A percentile compares a stretch with the other conserved stretches of the same genome.
Evolutionary conservation across 164 flowering plant species (phyloP).

Genomic region (Aristolochia fimbriata): DNA sequence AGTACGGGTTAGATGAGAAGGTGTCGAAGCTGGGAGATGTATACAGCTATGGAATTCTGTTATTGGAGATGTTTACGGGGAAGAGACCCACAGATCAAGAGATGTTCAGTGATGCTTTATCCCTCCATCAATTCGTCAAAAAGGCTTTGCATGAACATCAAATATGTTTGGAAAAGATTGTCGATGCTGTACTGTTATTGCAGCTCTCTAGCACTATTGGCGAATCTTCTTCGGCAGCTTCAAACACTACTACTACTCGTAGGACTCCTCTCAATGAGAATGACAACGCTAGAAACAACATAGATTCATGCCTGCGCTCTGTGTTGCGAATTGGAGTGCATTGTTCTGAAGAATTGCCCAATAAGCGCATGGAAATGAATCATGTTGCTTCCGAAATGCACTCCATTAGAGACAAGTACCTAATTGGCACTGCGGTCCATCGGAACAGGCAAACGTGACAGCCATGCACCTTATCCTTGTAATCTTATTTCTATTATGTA

Average conservation of each 20-base stretch:
- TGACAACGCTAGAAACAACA: background rate
- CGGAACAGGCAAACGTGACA: too few relatives aligned
- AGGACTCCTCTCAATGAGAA: background rate
- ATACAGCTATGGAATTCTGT: slow-evolving; percentile 22
- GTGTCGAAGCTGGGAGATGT: slow-evolving; percentile 16
- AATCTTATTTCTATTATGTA: too few relatives aligned
- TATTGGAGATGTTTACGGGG: slow-evolving; percentile 25
- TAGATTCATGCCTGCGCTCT: background rate
- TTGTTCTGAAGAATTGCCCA: background rate
- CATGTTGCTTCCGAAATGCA: background rate
- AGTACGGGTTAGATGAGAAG: slow-evolving; percentile 17
- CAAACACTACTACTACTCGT: too few relatives aligned
- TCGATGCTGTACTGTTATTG: background rate
- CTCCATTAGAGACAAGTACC: background rate
- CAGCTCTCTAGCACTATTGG: too few relatives aligned
- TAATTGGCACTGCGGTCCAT: too few relatives aligned
- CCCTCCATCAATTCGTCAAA: background rate
- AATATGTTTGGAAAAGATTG: background rate
- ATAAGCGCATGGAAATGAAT: background rate
- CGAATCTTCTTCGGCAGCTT: too few relatives aligned
- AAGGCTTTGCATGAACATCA: background rate
- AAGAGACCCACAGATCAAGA: slow-evolving; percentile 17
- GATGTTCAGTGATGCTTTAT: slow-evolving; percentile 1
- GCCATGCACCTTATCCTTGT: too few relatives aligned
- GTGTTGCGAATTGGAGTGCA: background rate